Percentiles rank a stretch among this genome's conserved stretches.
Conservation (phyloP, 2,329 filamentous ascomycete genomes). For the Calonectria montana region DNA sequence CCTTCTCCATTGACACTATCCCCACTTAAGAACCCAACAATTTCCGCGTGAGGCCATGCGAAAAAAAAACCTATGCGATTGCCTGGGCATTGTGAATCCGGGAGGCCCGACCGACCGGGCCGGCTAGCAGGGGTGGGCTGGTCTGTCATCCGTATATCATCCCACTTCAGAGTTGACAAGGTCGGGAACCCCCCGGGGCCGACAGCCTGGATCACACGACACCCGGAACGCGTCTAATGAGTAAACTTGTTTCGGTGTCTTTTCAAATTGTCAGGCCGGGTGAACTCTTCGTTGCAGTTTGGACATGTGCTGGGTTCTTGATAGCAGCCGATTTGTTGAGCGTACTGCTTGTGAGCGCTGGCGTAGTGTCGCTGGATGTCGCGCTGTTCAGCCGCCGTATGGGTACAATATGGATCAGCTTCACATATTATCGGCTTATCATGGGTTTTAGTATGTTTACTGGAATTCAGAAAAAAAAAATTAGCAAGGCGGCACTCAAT, state of each 20-base stretch:
- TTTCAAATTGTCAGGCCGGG: slow-evolving; percentile 31
- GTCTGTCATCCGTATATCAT: neutral
- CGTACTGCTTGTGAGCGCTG: slow-evolving; percentile 27
- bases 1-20: neutral
- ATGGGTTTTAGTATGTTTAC: slow-evolving; percentile 40
- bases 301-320: slow-evolving; percentile 11
- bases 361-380: slow-evolving; percentile 42
- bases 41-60: neutral
- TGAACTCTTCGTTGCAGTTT: slow-evolving; percentile 25
- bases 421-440: slow-evolving; percentile 34
- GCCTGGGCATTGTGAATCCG: slow-evolving; percentile 12
- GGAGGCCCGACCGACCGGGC: neutral
- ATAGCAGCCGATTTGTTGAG: slow-evolving; percentile 14
- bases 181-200: neutral
- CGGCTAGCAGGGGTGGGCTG: neutral
- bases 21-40: neutral
- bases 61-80: neutral
- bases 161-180: neutral
- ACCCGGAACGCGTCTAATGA: neutral
- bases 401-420: slow-evolving; percentile 26
- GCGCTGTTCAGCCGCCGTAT: slow-evolving; percentile 32
- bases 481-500: slow-evolving; percentile 6
- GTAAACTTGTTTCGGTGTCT: slow-evolving; percentile 36
- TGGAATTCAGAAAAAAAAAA: neutral
- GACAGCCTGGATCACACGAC: neutral